Percentiles rank a stretch among this genome's conserved stretches.
Evolutionary conservation across 306 rosid genomes (phyloP).

Genomic region (Abrus pulchellus): DNA sequence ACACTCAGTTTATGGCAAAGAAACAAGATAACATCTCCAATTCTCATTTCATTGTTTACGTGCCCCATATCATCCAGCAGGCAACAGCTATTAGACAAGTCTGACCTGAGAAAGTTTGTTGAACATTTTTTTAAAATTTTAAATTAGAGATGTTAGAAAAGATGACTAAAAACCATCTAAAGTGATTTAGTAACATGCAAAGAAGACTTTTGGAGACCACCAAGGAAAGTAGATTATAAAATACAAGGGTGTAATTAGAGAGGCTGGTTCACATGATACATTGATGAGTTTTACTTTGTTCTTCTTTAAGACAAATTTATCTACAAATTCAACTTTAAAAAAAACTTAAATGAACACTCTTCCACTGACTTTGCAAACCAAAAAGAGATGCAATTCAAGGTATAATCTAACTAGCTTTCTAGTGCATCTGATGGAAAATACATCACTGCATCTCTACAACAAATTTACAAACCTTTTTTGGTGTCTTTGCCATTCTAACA

Average conservation of each 20-base stretch:
- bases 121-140: not conserved
- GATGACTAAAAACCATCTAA: not conserved
- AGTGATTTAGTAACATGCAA: too few relatives aligned
- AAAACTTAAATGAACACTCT: not conserved
- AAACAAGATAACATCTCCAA: not conserved
- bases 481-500: constrained; percentile 95
- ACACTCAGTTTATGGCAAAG: constrained; percentile 13
- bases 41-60: not conserved
- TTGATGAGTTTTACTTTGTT: constrained; percentile 28
- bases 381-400: constrained; percentile 20
- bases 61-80: not conserved
- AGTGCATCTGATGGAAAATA: constrained; percentile 21
- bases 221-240: constrained; percentile 14
- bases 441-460: constrained; percentile 20
- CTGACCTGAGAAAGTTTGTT: constrained; percentile 7
- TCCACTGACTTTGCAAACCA: constrained; percentile 22
- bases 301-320: constrained; percentile 24
- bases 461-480: constrained; percentile 73
- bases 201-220: too few relatives aligned
- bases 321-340: constrained; percentile 13
- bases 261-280: constrained; percentile 30
- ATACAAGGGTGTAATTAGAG: constrained; percentile 16
- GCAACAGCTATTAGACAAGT: not conserved
- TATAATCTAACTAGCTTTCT: constrained; percentile 20
- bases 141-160: constrained; percentile 10